Base-by-base conservation (phyloP, 805 yeast genomes). In the Candida chilensis region DNA sequence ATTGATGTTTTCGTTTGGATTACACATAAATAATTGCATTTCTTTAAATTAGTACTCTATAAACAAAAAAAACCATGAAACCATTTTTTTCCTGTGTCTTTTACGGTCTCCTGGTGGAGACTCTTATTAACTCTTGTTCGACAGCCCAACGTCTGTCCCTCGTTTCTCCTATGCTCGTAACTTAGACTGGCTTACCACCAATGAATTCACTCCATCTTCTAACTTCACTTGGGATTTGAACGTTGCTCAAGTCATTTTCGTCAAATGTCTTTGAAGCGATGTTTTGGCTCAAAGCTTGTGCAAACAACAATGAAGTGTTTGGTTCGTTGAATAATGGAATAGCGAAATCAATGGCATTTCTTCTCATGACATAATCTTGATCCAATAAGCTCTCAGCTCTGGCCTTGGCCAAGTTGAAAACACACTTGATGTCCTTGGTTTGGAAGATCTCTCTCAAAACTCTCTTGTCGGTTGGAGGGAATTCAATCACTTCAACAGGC, bases 301-400 rank as follows among this genome's bases (percentile, higher is more conserved):
- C 87, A 57, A 92, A 92, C 44, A 92, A 62, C 45, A 78, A 52
- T 2, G 96, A 81, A 15, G 98, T 94, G 53, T 86, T 78, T 40
- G 97, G 96, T 65, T 92, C 99, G 53, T 90, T 92, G 68, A 92
- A 90, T 52, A 92, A 67, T 26, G 98, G 96, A 48, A 90, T 80
- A 37, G 84, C 97, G 54, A 92, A 92, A 57, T 92, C 99, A 62
- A 92, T 94, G 28, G 99, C 97, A 56, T 92, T 92, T 67, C 99
- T 81, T 69, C 99, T 81, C 98, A 92, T 92, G 35, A 90, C 79
- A 57, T 92, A 92, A 60, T 92, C 96, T 57, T 82, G 80, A 50
- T 92, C 96, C 40, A 74, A 57, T 40, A 85, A 68, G 40, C 71
- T 63, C 47, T 84, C 94, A 27, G 97, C 99, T 54, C 96, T 76